These are phyloP conservation scores for Globisporangium takayamanum DNA, from an alignment of 352 stramenopile species.

Conservation along the genomic window DNA sequence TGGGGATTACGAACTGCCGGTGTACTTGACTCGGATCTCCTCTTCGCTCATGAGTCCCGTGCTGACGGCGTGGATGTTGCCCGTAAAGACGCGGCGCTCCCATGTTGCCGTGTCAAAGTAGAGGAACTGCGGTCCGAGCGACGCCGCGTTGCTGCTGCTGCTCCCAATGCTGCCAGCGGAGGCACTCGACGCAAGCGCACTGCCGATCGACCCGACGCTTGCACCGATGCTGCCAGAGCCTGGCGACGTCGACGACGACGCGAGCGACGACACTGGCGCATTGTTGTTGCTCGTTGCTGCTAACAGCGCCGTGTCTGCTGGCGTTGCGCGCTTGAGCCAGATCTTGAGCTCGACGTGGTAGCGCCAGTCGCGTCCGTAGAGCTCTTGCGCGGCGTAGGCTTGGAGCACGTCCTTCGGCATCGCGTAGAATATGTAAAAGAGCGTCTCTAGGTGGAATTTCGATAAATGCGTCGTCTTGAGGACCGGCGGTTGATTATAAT, in stretches of 20 bases:
- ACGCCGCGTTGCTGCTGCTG: constrained; percentile 1
- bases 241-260: constrained; percentile 19
- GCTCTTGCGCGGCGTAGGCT: constrained; percentile 84
- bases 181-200: constrained; percentile 24
- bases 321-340: constrained; percentile 91
- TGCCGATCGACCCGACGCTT: constrained; percentile 68
- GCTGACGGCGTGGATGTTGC: constrained; percentile 85
- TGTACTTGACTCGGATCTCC: constrained; percentile 94
- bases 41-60: constrained; percentile 90
- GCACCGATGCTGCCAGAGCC: constrained; percentile 24
- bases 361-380: constrained; percentile 94
- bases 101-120: constrained; percentile 95
- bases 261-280: constrained; percentile 3
- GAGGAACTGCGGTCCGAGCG: constrained; percentile 83
- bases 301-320: constrained; percentile 55
- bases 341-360: constrained; percentile 97
- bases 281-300: constrained; percentile 15
- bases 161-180: constrained; percentile 7
- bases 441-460: constrained; percentile 98
- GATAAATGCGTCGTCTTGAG: constrained; percentile 96
- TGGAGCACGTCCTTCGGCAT: constrained; percentile 98
- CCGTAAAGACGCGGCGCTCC: constrained; percentile 92
- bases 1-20: constrained; percentile 55
- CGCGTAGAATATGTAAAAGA: constrained; percentile 99
- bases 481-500: constrained; percentile 92